Evolutionary conservation across 257 asterid genomes (phyloP).

Genomic region (Fraxinus quadrangulata): DNA sequence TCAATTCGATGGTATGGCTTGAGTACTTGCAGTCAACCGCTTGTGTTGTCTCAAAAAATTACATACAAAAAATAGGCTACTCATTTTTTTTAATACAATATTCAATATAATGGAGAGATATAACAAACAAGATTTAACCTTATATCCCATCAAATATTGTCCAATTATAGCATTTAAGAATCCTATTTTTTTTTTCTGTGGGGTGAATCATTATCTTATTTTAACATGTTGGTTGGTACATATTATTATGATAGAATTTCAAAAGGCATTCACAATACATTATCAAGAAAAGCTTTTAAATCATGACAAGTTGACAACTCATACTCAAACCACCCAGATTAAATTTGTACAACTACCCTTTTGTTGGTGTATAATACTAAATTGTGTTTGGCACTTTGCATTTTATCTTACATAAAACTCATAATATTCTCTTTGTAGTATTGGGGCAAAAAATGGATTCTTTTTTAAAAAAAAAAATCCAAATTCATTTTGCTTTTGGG

Average conservation of each 20-base stretch:
- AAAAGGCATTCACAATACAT: not conserved
- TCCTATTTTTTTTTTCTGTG: not conserved
- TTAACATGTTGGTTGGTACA: slow-evolving; percentile 28
- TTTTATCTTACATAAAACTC: not conserved
- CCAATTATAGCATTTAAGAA: not conserved
- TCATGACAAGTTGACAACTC: slow-evolving; percentile 12
- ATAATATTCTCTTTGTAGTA: not conserved
- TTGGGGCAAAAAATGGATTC: not conserved
- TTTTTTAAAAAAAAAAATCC: not conserved
- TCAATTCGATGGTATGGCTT: too few relatives aligned
- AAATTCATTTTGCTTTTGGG: slow-evolving; percentile 13
- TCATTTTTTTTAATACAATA: not conserved
- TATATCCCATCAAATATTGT: not conserved
- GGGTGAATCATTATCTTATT: not conserved
- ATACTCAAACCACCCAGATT: not conserved
- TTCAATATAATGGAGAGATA: too few relatives aligned
- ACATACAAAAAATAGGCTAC: not conserved
- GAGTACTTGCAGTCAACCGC: not conserved
- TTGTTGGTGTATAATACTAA: not conserved
- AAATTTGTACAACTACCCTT: not conserved
- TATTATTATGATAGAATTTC: slow-evolving; percentile 19
- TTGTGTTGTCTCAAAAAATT: not conserved
- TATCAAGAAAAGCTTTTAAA: not conserved
- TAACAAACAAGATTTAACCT: not conserved
- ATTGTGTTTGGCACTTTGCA: not conserved